Evolutionary conservation across 192 early-diverging fungal species (phyloP), one percentile per base, ranked within the genome.

Genomic region (Entomortierella beljakovae): DNA sequence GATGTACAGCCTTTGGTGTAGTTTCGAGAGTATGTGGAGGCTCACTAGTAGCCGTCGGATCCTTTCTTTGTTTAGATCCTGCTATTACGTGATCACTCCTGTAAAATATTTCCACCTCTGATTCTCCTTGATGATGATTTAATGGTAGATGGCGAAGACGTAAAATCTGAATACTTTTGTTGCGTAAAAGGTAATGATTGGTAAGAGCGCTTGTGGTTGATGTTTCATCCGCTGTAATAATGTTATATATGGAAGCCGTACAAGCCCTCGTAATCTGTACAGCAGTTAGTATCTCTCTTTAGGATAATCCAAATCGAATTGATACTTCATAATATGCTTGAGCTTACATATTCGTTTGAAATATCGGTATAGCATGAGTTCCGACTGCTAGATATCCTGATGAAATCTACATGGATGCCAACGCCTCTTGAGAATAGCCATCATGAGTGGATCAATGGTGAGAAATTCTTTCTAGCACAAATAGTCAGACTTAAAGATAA

Each of bases 361-460:
- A 64, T 38, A n/a, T 79, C 75, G 6, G 35, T 8, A 11, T 33
- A 34, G n/a, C n/a, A n/a, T n/a, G n/a, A n/a, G n/a, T n/a, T n/a
- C n/a, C n/a, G n/a, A n/a, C n/a, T n/a, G n/a, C n/a, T 69, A 9
- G 67, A 51, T 59, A 70, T 48, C 46, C 75, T 33, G 6, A 79
- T 65, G 35, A 70, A 64, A 9, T 79, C 75, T 8, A 79, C 54
- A 37, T 79, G 57, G 25, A 79, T 64, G n/a, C 57, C 49, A 38
- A 18, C 23, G 34, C 64, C 51, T 33, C 67, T 64, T 23, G n/a
- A 40, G 31, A 23, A 3, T 9, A 16, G 2, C 29, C 26, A 26
- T 26, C 28, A 23, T n/a, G 32, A 6, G 16, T 0, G 10, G 2
- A 33, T 20, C 16, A 35, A 53, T 28, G 34, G 25, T 5, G 25